Base-by-base conservation (phyloP, 2,329 filamentous ascomycete species). In the Ophiocordyceps australis region DNA sequence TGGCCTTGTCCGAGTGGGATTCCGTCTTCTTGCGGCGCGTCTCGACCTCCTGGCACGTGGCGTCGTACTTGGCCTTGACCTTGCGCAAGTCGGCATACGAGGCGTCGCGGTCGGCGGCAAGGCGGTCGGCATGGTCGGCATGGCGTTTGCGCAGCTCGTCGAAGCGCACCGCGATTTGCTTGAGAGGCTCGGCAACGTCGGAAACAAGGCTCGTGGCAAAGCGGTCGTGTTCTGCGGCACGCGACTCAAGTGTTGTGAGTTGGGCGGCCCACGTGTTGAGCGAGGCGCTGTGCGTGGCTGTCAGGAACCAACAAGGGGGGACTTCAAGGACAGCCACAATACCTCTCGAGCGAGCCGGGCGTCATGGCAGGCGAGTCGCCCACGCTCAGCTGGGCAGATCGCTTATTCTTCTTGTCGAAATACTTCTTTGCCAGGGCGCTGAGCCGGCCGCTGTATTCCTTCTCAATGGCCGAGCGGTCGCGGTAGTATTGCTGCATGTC, bases 401-500 rank as follows among this genome's bases (percentile, higher is more conserved):
- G 94, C 53, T 75, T 83, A 24, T 80, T 73, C 61, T 95, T 98
- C 61, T 91, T 91, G 43, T 98, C 91, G 45, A 82, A 89, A 58
- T 94, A 95, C 50, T 89, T 94, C 59, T 89, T 92, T 28, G 86
- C 89, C 26, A 98, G 60, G 3, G 72, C 73, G 38, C 70, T 78
- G 35, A 98, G 71, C 53, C 86, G 95, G 35, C 76, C 66, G 41
- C 81, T 78, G 50, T 98, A 95, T 49, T 98, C 91, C 55, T 93
- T 94, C 56, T 98, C 89, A 48, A 98, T 93, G 19, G 61, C 72
- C 45, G 82, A 81, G 30, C 91, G 72, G 53, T 98, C 89, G 35
- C 89, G 80, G 60, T 95, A 98, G 59, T 95, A 98, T 45, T 81
- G 74, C 50, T 98, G 82, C 35, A 98, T 80, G 42, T 98, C 89